A percentile compares a stretch with the other conserved stretches of the same genome.
Evolutionary conservation across 805 yeast species (phyloP).

Genomic region (Candida tibetensis): DNA sequence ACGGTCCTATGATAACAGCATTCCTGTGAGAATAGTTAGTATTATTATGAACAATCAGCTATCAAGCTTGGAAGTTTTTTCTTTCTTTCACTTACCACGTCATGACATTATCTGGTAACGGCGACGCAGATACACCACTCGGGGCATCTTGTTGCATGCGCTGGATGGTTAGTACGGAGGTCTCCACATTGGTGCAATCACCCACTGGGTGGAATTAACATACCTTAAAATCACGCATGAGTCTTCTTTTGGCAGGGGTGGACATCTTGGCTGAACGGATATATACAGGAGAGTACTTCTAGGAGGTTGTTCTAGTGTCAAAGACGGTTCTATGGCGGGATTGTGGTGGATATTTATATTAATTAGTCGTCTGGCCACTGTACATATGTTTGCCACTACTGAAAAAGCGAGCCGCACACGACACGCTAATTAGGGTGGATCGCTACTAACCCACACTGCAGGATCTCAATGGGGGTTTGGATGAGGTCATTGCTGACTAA

Average conservation of each 20-base stretch:
- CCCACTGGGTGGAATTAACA: constrained; percentile 19
- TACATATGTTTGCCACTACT: constrained; percentile 7
- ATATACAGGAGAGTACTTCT: no score
- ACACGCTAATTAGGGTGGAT: no score
- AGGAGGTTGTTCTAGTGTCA: no score
- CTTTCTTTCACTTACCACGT: constrained; percentile 48
- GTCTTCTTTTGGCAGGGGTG: constrained; percentile 97
- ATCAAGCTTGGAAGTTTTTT: neutral
- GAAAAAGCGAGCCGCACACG: neutral
- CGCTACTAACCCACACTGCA: no score
- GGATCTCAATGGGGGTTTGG: no score
- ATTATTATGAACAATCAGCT: neutral
- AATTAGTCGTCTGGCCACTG: no score
- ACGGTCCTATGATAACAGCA: constrained; percentile 96
- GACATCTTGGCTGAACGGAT: constrained; percentile 74
- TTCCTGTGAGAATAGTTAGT: constrained; percentile 47
- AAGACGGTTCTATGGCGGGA: neutral
- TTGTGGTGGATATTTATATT: neutral
- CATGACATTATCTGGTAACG: constrained; percentile 96
- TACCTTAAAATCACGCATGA: constrained; percentile 96
- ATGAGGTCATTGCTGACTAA: no score
- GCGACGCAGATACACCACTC: constrained; percentile 96
- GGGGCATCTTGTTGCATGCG: constrained; percentile 98
- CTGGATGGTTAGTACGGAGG: constrained; percentile 29
- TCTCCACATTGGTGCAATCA: neutral